phyloP scores from a whole-genome alignment of 1,139 yeast species.

The Lodderomyces jiufengensis region DNA sequence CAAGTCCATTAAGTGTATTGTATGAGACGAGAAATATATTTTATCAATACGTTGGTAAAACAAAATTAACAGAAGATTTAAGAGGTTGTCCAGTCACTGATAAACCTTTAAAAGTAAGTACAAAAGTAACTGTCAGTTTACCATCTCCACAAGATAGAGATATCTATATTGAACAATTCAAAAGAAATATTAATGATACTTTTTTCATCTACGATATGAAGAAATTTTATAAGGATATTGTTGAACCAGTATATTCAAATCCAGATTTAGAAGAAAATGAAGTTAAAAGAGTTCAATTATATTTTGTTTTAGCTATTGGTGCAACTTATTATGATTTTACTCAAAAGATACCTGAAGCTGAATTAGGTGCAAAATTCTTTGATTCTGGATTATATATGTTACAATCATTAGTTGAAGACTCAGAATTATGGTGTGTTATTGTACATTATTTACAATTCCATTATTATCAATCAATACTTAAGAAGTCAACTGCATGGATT shows the following conservation, averaged over 20 bases:
- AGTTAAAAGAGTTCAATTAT: constrained; percentile 26
- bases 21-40: constrained; percentile 25
- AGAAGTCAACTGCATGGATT: constrained; percentile 40
- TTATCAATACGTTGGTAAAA: constrained; percentile 14
- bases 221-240: constrained; percentile 23
- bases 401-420: constrained; percentile 32
- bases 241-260: constrained; percentile 24
- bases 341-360: constrained; percentile 17
- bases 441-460: constrained; percentile 35
- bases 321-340: constrained; percentile 24
- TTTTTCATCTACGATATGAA: constrained; percentile 34
- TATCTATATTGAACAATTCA: constrained; percentile 25
- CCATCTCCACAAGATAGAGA: constrained; percentile 22
- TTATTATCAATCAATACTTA: constrained; percentile 36
- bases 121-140: constrained; percentile 20
- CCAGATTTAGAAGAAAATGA: constrained; percentile 16
- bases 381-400: constrained; percentile 31
- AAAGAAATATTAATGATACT: constrained; percentile 31
- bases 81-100: constrained; percentile 31
- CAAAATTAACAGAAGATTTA: constrained; percentile 32
- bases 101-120: constrained; percentile 20
- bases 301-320: constrained; percentile 40
- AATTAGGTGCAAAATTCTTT: constrained; percentile 22
- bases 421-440: constrained; percentile 41
- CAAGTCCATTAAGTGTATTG: constrained; percentile 24